phyloP scores from a whole-genome alignment of 371 early-diverging fungal genomes.

The Mucor velutinosus region DNA sequence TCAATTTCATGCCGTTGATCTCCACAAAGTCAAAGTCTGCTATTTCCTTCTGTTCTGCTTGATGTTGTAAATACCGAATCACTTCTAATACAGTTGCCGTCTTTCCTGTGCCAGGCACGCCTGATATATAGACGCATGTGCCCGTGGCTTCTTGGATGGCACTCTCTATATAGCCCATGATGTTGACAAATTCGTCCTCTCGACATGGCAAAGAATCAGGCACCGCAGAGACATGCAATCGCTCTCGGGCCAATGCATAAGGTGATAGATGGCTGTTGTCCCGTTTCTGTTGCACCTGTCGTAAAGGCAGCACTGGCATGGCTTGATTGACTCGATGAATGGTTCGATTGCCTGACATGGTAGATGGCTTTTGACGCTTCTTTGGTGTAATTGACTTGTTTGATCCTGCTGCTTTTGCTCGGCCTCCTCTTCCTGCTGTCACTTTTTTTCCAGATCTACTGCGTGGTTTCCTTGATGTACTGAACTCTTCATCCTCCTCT shows the following conservation, averaged over 20 bases:
- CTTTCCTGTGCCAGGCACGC: conserved; percentile 98
- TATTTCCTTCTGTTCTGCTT: conserved; percentile 67
- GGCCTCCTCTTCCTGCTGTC: neutral
- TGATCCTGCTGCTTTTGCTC: neutral
- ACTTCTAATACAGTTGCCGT: conserved; percentile 94
- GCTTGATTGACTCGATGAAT: conserved; percentile 23
- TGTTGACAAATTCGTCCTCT: conserved; percentile 84
- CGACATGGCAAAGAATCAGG: conserved; percentile 91
- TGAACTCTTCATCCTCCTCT: neutral
- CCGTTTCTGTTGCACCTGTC: conserved; percentile 10
- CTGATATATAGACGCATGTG: conserved; percentile 91
- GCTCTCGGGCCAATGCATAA: conserved; percentile 72
- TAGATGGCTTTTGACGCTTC: neutral
- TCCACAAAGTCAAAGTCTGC: conserved; percentile 85
- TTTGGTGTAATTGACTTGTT: neutral
- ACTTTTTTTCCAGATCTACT: neutral
- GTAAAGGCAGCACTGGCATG: conserved; percentile 15
- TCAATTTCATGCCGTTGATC: conserved; percentile 96
- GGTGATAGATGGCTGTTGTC: conserved; percentile 24
- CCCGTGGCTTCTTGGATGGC: conserved; percentile 82
- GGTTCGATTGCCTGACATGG: neutral
- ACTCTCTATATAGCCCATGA: conserved; percentile 69
- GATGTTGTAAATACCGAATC: conserved; percentile 72
- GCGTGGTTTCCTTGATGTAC: neutral
- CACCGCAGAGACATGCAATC: conserved; percentile 87